Evolutionary conservation across 768 basidiomycete genomes (phyloP), one percentile per base, ranked within the genome.

Genomic region (Macrocybe gigantea): DNA sequence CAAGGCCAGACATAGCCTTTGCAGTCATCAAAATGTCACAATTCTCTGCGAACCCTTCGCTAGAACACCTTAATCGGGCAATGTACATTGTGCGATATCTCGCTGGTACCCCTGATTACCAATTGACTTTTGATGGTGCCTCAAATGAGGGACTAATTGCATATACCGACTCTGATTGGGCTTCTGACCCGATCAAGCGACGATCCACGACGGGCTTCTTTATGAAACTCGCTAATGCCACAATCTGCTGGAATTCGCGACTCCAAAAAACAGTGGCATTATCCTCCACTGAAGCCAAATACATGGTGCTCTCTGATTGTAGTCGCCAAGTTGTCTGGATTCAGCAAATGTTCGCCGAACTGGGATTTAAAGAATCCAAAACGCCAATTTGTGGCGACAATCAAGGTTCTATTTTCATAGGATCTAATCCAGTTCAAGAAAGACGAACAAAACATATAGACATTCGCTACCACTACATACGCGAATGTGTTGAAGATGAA

Each of bases 201-300:
- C 55, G 55, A 29, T 71, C 70, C 1, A 66, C 58, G 13, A 58
- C 56, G 7, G 71, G 68, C 1, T 67, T 62, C 49, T 30, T 66
- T 1, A 53, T 70, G 42, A 60, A 45, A 7, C 47, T 70, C 33
- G 66, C 59, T 12, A 56, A 55, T 5, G 66, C 63, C 0, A 44
- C 59, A 1, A 59, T 73, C 8, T 55, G 45, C 22, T 77, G 72
- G 73, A 47, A 42, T 7, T 64, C 61, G 0, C 60, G 60, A 37
- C 49, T 44, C 7, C 74, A 76, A 50, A 13, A 57, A 1, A 56
- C 60, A 3, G 62, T 73, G 12, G 60, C 71, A 0, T 44, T 59
- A 2, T 72, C 71, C 1, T 68, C 63, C 1, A 60, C 56, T 0
- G 68, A 70, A 53, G 65, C 68, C 0, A 69, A 73, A 49, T 69